These are phyloP conservation scores for Geranium brycei DNA, from an alignment of 345 rosid species.

Conservation along the genomic window DNA sequence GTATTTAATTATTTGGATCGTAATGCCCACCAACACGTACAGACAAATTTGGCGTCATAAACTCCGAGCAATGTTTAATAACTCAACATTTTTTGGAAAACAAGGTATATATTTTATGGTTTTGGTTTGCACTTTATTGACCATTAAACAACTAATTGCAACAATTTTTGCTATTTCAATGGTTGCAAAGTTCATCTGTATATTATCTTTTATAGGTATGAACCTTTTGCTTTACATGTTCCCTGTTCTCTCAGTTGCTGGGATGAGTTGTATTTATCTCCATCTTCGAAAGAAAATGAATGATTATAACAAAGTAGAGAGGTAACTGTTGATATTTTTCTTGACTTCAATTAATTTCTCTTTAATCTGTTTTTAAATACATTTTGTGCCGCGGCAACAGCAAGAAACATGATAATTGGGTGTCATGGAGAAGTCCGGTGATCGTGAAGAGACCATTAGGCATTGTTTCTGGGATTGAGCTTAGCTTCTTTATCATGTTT, in stretches of 20 bases:
- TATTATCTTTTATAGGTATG: slow-evolving; percentile 23
- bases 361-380: no score
- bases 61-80: slow-evolving; percentile 20
- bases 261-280: slow-evolving; percentile 42
- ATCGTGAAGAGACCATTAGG: slow-evolving; percentile 74
- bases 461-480: slow-evolving; percentile 53
- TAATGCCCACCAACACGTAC: slow-evolving; percentile 51
- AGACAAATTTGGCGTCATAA: slow-evolving; percentile 24
- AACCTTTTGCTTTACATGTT: slow-evolving; percentile 35
- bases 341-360: not conserved
- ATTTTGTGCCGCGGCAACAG: slow-evolving; percentile 10
- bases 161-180: not conserved
- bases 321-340: slow-evolving; percentile 9
- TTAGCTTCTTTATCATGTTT: slow-evolving; percentile 55
- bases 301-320: slow-evolving; percentile 1
- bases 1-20: slow-evolving; percentile 47
- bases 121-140: not conserved
- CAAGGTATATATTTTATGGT: slow-evolving; percentile 27
- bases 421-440: slow-evolving; percentile 40
- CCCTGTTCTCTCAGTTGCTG: slow-evolving; percentile 53
- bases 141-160: not conserved
- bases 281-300: slow-evolving; percentile 31
- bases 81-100: slow-evolving; percentile 41
- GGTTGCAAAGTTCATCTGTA: not conserved
- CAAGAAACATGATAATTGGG: slow-evolving; percentile 1